A percentile compares a stretch with the other conserved stretches of the same genome.
These are phyloP conservation scores for Raddia guianensis DNA, from an alignment of 176 grass and related monocot genomes.

Conservation along the genomic window DNA sequence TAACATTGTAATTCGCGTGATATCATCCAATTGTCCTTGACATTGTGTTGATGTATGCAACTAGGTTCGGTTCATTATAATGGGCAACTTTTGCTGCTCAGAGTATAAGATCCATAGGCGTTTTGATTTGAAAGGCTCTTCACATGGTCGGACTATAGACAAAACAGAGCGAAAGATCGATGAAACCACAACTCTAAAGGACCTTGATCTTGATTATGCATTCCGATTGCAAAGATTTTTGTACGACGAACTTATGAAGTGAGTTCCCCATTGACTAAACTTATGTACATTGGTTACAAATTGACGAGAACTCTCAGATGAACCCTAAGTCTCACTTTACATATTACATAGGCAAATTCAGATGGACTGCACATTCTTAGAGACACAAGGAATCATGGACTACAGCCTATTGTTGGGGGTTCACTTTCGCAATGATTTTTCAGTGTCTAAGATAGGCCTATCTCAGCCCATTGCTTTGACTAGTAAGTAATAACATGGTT, in stretches of 20 bases:
- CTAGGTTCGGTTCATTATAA: slow-evolving; percentile 74
- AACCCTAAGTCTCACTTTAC: slow-evolving; percentile 23
- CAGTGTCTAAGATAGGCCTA: slow-evolving; percentile 46
- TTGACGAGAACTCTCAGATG: slow-evolving; percentile 4
- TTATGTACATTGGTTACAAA: neutral
- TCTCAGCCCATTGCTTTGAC: slow-evolving; percentile 46
- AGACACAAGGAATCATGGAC: slow-evolving; percentile 79
- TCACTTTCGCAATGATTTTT: slow-evolving; percentile 66
- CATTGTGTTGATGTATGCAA: slow-evolving; percentile 17
- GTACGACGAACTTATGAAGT: slow-evolving; percentile 65
- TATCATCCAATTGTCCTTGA: neutral
- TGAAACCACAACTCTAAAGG: slow-evolving; percentile 69
- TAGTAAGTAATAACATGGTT: slow-evolving; percentile 55
- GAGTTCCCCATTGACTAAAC: slow-evolving; percentile 37
- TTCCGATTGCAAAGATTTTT: slow-evolving; percentile 61
- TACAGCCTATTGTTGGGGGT: slow-evolving; percentile 74
- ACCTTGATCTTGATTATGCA: slow-evolving; percentile 71
- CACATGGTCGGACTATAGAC: slow-evolving; percentile 62
- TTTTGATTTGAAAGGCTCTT: slow-evolving; percentile 81
- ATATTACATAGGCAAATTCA: slow-evolving; percentile 62
- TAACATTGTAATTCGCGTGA: slow-evolving; percentile 1
- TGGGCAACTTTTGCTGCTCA: slow-evolving; percentile 72
- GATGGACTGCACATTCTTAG: slow-evolving; percentile 68
- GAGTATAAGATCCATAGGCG: slow-evolving; percentile 72
- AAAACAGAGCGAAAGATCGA: slow-evolving; percentile 59